These are phyloP conservation scores for Piper betle DNA, from an alignment of 164 flowering plant species.

Conservation along the genomic window DNA sequence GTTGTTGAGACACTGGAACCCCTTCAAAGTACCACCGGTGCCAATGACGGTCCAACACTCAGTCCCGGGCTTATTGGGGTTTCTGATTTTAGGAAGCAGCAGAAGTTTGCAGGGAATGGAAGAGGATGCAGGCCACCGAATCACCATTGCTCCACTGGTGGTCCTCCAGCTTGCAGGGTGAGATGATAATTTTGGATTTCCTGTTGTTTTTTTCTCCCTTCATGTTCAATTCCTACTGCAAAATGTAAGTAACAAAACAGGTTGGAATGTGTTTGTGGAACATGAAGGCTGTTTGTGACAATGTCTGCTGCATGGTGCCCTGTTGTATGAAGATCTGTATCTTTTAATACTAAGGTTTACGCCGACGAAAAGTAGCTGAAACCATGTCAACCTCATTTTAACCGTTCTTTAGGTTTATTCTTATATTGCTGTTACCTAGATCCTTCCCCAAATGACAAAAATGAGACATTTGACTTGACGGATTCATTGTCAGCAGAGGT, in stretches of 20 bases:
- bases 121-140: conserved; percentile 55
- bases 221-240: not conserved
- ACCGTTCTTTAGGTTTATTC: too few species aligned
- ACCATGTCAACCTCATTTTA: too few species aligned
- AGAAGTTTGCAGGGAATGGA: conserved; percentile 32
- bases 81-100: conserved; percentile 36
- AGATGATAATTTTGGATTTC: conserved; percentile 22
- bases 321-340: conserved; percentile 17
- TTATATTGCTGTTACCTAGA: too few species aligned
- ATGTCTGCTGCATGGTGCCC: conserved; percentile 6
- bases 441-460: too few species aligned
- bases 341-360: too few species aligned
- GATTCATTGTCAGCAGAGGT: too few species aligned
- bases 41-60: conserved; percentile 25
- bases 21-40: conserved; percentile 39
- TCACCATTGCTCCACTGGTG: conserved; percentile 60
- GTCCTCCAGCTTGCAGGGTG: conserved; percentile 70
- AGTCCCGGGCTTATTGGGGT: conserved; percentile 27
- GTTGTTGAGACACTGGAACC: conserved; percentile 95
- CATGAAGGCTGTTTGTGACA: not conserved
- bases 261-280: not conserved
- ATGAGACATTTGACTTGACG: too few species aligned
- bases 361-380: too few species aligned
- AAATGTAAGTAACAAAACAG: not conserved
- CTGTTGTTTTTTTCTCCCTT: not conserved